phyloP scores from a whole-genome alignment of 768 basidiomycete genomes.

The Amanita inopinata region DNA sequence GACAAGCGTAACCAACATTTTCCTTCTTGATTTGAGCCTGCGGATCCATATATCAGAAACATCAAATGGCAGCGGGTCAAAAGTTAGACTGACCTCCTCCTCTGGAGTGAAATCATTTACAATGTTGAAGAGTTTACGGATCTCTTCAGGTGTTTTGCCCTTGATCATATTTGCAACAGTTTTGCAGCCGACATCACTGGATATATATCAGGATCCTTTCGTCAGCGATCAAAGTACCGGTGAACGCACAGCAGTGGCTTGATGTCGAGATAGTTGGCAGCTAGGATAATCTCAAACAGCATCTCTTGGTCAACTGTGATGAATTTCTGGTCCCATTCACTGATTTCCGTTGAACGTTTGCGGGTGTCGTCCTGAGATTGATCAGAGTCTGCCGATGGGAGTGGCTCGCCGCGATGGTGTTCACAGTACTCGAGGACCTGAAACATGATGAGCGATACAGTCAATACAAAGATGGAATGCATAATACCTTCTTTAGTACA shows the following conservation, averaged over 20 bases:
- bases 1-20: conserved; percentile 54
- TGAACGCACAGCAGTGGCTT: conserved; percentile 85
- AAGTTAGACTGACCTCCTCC: conserved; percentile 66
- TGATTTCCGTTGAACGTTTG: conserved; percentile 97
- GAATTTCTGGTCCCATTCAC: conserved; percentile 99
- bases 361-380: conserved; percentile 86
- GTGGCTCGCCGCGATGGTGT: conserved; percentile 95
- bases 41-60: conserved; percentile 1
- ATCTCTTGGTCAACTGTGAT: conserved; percentile 99
- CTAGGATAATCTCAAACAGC: conserved; percentile 99
- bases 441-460: conserved; percentile 1
- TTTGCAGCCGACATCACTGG: conserved; percentile 94
- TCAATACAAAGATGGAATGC: background rate
- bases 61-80: background rate
- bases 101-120: conserved; percentile 98
- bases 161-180: conserved; percentile 99
- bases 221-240: background rate
- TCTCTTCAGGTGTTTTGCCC: conserved; percentile 99
- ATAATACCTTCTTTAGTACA: conserved; percentile 82
- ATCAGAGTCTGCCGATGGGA: conserved; percentile 76
- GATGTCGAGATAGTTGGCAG: conserved; percentile 99
- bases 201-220: conserved; percentile 3
- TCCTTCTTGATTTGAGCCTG: conserved; percentile 99
- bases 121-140: conserved; percentile 96
- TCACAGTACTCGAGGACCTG: conserved; percentile 99